Conservation (phyloP, 192 early-diverging fungal genomes). For the Radiomyces spectabilis region DNA sequence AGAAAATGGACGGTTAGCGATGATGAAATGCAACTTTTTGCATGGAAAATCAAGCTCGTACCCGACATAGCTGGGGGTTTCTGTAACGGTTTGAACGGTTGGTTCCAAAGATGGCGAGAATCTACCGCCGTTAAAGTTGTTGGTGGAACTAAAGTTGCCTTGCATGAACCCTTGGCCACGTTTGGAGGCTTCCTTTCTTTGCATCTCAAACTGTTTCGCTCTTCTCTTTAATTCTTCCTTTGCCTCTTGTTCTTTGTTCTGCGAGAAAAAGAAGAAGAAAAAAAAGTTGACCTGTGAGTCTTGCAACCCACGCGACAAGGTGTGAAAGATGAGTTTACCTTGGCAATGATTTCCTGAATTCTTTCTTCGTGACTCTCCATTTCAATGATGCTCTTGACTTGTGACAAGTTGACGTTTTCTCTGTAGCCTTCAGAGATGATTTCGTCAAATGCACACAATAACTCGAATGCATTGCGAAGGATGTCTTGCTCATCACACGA, state of each 20-base stretch:
- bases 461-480: slow-evolving; percentile 77
- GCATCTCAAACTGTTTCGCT: slow-evolving; percentile 86
- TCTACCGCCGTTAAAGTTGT: slow-evolving; percentile 20
- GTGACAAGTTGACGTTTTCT: slow-evolving; percentile 85
- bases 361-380: slow-evolving; percentile 99
- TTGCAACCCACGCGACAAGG: background rate
- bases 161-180: slow-evolving; percentile 37
- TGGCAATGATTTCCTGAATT: slow-evolving; percentile 91
- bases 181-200: slow-evolving; percentile 72
- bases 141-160: slow-evolving; percentile 48
- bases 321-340: slow-evolving; percentile 31
- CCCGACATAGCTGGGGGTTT: slow-evolving; percentile 23
- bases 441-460: slow-evolving; percentile 92
- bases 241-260: slow-evolving; percentile 94
- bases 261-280: background rate
- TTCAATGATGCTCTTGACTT: slow-evolving; percentile 88
- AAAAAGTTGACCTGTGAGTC: background rate
- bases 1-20: too few relatives aligned
- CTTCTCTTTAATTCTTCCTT: slow-evolving; percentile 93
- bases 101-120: slow-evolving; percentile 30
- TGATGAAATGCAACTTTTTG: background rate
- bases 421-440: slow-evolving; percentile 86
- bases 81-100: slow-evolving; percentile 9
- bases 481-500: slow-evolving; percentile 83
- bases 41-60: too few relatives aligned